phyloP scores from a whole-genome alignment of 1,139 yeast genomes.

The Spathaspora sp. region DNA sequence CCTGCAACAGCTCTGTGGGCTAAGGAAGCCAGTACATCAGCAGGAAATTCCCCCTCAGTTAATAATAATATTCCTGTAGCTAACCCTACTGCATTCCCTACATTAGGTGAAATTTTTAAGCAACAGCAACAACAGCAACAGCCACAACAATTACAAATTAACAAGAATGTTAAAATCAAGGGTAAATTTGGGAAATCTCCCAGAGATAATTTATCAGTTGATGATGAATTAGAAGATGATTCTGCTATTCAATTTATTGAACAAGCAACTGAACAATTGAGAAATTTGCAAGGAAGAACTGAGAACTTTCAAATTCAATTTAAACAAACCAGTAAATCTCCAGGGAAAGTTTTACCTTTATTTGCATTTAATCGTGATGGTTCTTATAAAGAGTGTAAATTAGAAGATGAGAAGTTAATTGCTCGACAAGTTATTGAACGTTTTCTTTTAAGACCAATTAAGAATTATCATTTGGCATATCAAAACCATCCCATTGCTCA shows the following conservation, averaged over 20 bases:
- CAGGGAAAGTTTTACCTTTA: constrained; percentile 32
- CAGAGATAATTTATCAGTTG: constrained; percentile 28
- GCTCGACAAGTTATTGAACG: constrained; percentile 46
- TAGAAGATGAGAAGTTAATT: constrained; percentile 38
- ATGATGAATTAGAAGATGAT: constrained; percentile 46
- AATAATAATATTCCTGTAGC: constrained; percentile 39
- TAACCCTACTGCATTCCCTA: constrained; percentile 67
- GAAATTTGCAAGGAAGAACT: constrained; percentile 19
- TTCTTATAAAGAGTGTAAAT: constrained; percentile 21
- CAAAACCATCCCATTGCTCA: constrained; percentile 47
- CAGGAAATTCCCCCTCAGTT: constrained; percentile 33
- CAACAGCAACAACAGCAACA: constrained; percentile 34
- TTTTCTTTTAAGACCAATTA: constrained; percentile 42
- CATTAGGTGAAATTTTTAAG: constrained; percentile 63
- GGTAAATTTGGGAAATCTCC: constrained; percentile 22
- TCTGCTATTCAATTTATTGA: constrained; percentile 39
- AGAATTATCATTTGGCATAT: constrained; percentile 49
- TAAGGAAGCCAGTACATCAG: constrained; percentile 29
- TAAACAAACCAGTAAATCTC: constrained; percentile 17
- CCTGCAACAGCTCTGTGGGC: constrained; percentile 67
- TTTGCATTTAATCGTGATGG: constrained; percentile 30
- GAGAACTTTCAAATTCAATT: constrained; percentile 37
- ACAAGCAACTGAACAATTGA: constrained; percentile 35
- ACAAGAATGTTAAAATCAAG: constrained; percentile 29
- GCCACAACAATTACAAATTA: constrained; percentile 30